Conservation (phyloP, 306 rosid genomes). For the Gynostemma pentaphyllum region DNA sequence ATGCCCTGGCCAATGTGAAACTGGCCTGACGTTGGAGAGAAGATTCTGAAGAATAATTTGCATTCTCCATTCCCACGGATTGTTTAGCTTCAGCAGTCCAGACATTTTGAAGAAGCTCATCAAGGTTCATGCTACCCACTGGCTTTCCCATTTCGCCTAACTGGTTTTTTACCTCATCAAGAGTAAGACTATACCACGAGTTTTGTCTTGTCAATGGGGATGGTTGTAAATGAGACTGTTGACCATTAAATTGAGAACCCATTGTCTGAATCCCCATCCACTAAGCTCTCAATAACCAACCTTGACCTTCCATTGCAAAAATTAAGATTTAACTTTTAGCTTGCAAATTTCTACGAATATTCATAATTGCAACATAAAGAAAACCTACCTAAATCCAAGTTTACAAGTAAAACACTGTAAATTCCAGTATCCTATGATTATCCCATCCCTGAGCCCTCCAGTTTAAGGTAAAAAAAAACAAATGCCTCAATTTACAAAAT, state of each 20-base stretch:
- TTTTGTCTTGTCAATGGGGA: constrained; percentile 35
- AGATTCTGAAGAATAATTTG: constrained; percentile 22
- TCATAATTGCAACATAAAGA: neutral
- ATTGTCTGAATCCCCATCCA: constrained; percentile 69
- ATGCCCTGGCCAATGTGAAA: constrained; percentile 47
- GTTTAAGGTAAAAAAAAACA: neutral
- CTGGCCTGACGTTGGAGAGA: constrained; percentile 57
- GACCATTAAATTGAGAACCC: constrained; percentile 56
- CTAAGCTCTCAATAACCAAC: constrained; percentile 16
- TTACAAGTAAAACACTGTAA: neutral
- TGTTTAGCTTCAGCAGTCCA: constrained; percentile 60
- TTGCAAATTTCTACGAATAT: neutral
- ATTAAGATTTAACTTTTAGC: neutral
- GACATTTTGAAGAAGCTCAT: constrained; percentile 66
- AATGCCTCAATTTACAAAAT: neutral
- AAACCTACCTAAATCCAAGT: neutral
- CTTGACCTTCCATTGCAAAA: constrained; percentile 1
- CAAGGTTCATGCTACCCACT: constrained; percentile 55
- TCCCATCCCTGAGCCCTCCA: neutral
- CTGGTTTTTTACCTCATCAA: constrained; percentile 44
- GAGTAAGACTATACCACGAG: constrained; percentile 61
- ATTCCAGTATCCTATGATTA: neutral
- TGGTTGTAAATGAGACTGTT: constrained; percentile 48
- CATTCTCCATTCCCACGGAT: constrained; percentile 24
- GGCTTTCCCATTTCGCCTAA: constrained; percentile 52